Conservation (phyloP, 2,329 filamentous ascomycete genomes). For the Fusarium nodosum region DNA sequence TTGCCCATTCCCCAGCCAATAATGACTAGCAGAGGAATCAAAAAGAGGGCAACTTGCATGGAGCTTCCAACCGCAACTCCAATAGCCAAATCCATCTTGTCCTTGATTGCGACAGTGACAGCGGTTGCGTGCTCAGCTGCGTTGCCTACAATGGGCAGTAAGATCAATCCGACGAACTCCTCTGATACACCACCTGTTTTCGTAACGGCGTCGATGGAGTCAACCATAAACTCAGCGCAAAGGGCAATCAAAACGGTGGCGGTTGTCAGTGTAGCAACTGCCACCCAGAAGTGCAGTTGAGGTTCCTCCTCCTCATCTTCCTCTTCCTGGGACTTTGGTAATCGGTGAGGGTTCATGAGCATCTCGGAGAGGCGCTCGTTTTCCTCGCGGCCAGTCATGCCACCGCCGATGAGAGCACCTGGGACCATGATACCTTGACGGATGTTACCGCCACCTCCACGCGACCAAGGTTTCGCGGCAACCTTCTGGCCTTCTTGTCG, state of each 20-base stretch:
- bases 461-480: constrained; percentile 66
- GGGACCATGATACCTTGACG: constrained; percentile 58
- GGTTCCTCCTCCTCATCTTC: constrained; percentile 79
- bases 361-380: constrained; percentile 62
- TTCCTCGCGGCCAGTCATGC: constrained; percentile 53
- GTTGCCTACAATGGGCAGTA: constrained; percentile 86
- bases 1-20: constrained; percentile 81
- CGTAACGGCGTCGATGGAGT: constrained; percentile 78
- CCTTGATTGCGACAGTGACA: constrained; percentile 83
- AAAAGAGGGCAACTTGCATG: constrained; percentile 84
- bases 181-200: constrained; percentile 71
- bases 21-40: constrained; percentile 81
- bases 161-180: constrained; percentile 83
- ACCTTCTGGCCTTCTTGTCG: constrained; percentile 83
- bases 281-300: constrained; percentile 78
- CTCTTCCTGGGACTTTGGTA: constrained; percentile 60
- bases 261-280: constrained; percentile 76
- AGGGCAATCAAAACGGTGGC: constrained; percentile 85
- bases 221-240: constrained; percentile 84
- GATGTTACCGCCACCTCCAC: constrained; percentile 54
- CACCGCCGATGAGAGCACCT: constrained; percentile 56
- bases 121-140: constrained; percentile 86
- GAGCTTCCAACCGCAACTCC: constrained; percentile 84
- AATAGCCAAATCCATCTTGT: constrained; percentile 88
- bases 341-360: constrained; percentile 57